A percentile compares a stretch with the other conserved stretches of the same genome.
These are phyloP conservation scores for Escallonia herrerae DNA, from an alignment of 129 eudicot species.

Conservation along the genomic window DNA sequence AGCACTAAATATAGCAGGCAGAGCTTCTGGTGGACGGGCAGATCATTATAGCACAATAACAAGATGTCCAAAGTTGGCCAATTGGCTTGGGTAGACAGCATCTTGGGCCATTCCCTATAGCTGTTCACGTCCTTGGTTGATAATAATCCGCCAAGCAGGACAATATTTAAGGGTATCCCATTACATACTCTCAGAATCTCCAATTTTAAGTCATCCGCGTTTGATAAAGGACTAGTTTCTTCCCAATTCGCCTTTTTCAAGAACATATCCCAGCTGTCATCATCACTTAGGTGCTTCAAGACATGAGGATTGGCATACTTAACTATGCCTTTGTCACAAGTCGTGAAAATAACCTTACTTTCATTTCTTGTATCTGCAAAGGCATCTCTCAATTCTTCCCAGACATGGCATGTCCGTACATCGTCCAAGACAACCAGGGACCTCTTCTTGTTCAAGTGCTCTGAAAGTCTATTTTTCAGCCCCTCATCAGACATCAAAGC, in stretches of 20 bases:
- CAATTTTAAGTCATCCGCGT: conserved; percentile 12
- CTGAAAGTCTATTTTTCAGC: conserved; percentile 10
- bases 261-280: conserved; percentile 21
- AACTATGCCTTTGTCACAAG: conserved; percentile 4
- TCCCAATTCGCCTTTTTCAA: conserved; percentile 9
- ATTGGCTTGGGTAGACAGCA: neutral
- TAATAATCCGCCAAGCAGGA: conserved; percentile 25
- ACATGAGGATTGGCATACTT: conserved; percentile 4
- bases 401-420: neutral
- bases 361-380: conserved; percentile 23
- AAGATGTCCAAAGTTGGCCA: neutral
- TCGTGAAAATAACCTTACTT: conserved; percentile 29
- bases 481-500: conserved; percentile 6
- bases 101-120: neutral
- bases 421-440: conserved; percentile 28
- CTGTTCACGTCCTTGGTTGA: conserved; percentile 9
- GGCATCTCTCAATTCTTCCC: conserved; percentile 13
- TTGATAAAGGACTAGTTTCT: conserved; percentile 1
- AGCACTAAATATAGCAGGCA: conserved; percentile 24
- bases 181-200: conserved; percentile 7
- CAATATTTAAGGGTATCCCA: conserved; percentile 22
- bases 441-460: conserved; percentile 15
- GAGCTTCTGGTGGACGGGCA: conserved; percentile 16
- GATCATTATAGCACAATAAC: conserved; percentile 15
- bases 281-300: conserved; percentile 17